phyloP scores from a whole-genome alignment of 2,329 filamentous ascomycete species.

The Diaporthe australafricana region DNA sequence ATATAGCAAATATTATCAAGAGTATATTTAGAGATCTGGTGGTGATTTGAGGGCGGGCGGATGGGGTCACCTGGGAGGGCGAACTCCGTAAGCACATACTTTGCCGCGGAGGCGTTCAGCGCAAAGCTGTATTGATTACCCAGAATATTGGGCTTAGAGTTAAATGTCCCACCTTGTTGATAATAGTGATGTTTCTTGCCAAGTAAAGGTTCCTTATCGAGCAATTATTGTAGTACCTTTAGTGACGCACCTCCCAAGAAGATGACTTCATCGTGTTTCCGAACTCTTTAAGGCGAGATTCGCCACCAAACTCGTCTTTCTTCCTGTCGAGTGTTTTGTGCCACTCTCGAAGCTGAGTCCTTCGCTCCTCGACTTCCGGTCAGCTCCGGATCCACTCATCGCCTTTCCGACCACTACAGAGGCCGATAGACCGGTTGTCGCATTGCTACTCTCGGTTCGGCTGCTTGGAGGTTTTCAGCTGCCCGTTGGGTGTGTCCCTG shows the following conservation, averaged over 20 bases:
- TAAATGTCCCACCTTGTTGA: constrained; percentile 36
- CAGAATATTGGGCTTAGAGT: constrained; percentile 36
- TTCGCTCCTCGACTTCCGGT: background rate
- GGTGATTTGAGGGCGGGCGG: no score
- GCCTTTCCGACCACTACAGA: no score
- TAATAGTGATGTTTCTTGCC: constrained; percentile 30
- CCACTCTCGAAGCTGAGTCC: constrained; percentile 25
- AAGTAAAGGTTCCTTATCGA: constrained; percentile 19
- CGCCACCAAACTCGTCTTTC: constrained; percentile 19
- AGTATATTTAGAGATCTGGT: no score
- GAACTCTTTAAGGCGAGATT: constrained; percentile 20
- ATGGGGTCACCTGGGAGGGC: no score
- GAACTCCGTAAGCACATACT: no score
- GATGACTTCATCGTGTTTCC: constrained; percentile 25
- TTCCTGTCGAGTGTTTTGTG: constrained; percentile 33
- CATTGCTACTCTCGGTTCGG: no score
- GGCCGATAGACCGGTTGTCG: no score
- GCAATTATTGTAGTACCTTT: constrained; percentile 33
- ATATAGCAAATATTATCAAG: no score
- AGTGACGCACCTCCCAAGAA: constrained; percentile 36
- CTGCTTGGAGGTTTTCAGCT: no score
- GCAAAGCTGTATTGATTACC: constrained; percentile 38
- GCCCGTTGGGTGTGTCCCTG: no score
- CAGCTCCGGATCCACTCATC: no score
- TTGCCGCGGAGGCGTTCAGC: constrained; percentile 31